phyloP scores from a whole-genome alignment of 2,329 filamentous ascomycete genomes.

The Nemania diffusa region DNA sequence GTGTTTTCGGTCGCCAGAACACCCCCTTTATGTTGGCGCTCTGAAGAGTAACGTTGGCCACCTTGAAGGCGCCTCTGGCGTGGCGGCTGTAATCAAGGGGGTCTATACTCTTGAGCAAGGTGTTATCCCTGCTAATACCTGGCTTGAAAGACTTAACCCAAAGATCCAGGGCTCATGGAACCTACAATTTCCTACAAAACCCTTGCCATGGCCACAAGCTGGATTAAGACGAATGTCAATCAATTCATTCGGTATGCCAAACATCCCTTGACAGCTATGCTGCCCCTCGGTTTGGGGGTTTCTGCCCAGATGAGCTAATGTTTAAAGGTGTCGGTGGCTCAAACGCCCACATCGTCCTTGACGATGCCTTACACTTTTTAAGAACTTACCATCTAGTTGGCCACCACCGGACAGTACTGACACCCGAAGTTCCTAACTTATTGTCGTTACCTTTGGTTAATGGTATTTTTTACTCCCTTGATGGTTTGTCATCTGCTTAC shows the following conservation, averaged over 20 bases:
- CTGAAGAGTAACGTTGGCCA: conserved; percentile 41
- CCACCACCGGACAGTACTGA: conserved; percentile 14
- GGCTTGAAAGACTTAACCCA: conserved; percentile 34
- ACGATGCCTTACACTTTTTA: conserved; percentile 33
- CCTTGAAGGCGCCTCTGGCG: conserved; percentile 35
- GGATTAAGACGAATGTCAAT: conserved; percentile 38
- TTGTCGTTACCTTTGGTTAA: conserved; percentile 3
- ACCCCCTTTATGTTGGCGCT: conserved; percentile 35
- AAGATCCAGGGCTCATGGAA: conserved; percentile 33
- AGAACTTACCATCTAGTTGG: conserved; percentile 25
- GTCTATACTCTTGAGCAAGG: conserved; percentile 38
- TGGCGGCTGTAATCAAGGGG: conserved; percentile 39
- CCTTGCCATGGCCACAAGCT: conserved; percentile 31
- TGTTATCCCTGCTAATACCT: conserved; percentile 38
- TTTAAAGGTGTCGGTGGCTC: conserved; percentile 31
- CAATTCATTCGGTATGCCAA: conserved; percentile 35
- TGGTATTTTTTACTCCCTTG: conserved; percentile 6
- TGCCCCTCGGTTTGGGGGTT: not conserved
- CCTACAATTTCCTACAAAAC: conserved; percentile 33
- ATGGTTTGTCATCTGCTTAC: not conserved
- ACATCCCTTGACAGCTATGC: not conserved
- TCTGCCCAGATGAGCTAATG: conserved; percentile 5
- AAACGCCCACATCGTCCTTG: conserved; percentile 33
- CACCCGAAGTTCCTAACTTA: not conserved
- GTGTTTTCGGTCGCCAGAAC: conserved; percentile 20